A percentile compares a stretch with the other conserved stretches of the same genome.
phyloP scores from a whole-genome alignment of 2,329 filamentous ascomycete species.

The Alternaria metachromatica region DNA sequence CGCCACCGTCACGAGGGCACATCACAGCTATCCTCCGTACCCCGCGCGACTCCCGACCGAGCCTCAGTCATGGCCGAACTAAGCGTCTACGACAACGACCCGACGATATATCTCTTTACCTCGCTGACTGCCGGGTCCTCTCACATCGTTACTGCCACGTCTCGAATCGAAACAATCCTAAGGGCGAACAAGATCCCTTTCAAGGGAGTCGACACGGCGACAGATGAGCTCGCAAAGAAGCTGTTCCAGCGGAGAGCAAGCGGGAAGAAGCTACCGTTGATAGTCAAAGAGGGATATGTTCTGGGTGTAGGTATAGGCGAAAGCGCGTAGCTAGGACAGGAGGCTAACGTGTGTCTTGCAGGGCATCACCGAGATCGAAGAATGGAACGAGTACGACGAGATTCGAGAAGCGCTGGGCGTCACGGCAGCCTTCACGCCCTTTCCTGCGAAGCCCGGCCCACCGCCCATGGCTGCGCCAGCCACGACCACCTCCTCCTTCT shows the following conservation, averaged over 20 bases:
- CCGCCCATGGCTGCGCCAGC: constrained; percentile 7
- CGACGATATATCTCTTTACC: constrained; percentile 86
- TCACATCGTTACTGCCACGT: constrained; percentile 95
- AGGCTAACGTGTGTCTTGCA: constrained; percentile 47
- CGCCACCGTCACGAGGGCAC: background rate
- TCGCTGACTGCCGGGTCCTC: constrained; percentile 94
- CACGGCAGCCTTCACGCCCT: constrained; percentile 39
- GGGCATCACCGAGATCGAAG: constrained; percentile 94
- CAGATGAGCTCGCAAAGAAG: constrained; percentile 85
- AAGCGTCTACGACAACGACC: constrained; percentile 54
- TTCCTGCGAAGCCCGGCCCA: constrained; percentile 36
- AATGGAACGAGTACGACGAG: constrained; percentile 99
- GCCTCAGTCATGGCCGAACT: constrained; percentile 47
- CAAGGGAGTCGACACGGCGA: constrained; percentile 88
- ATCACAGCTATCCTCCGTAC: constrained; percentile 1
- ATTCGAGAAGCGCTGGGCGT: constrained; percentile 80
- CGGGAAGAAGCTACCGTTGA: constrained; percentile 85
- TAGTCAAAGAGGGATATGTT: constrained; percentile 86
- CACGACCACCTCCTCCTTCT: constrained; percentile 9
- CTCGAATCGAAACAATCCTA: constrained; percentile 93
- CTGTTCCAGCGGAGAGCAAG: constrained; percentile 85
- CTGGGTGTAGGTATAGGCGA: constrained; percentile 72
- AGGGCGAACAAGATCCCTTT: constrained; percentile 95
- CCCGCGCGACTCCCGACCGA: background rate
- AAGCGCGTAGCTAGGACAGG: background rate